Base-by-base conservation (phyloP, 2,329 filamentous ascomycete genomes). In the Pseudonectria buxi region DNA sequence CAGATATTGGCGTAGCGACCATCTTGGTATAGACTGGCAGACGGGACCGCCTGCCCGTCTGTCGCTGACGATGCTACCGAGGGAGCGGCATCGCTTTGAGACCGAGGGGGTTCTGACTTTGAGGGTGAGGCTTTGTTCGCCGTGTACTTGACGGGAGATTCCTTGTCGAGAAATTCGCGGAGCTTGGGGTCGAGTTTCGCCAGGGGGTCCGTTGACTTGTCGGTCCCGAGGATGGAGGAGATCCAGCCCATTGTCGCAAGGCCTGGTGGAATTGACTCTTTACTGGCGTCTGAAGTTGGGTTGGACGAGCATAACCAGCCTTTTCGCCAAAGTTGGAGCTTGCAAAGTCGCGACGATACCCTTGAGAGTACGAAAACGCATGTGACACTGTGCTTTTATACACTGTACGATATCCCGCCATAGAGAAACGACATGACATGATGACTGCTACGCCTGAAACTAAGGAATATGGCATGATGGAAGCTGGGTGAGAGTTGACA, bases 1-100 rank as follows among this genome's bases (percentile, higher is more conserved):
- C 92, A 98, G 24, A 98, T 70, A 58, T 96, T 76, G 37, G 89
- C 87, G 62, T 79, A 79, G 29, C 75, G 70, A n/a, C 75, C 75
- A 53, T 79, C 75, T 37, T 67, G 72, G 55, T 69, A 79, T 15
- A 76, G 60, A 47, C 71, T 76, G 45, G 70, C 64, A 1, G 54
- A 49, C 1, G 74, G 75, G 6, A 76, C 68, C 3, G 29, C 22
- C 3, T 58, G 41, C 22, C 41, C 30, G 4, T 46, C 41, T 10
- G 35, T 14, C 15, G 41, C 37, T 16, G 45, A 7, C 33, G 46
- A 35, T 38, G 43, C 33, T 47, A 38, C 37, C 30, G 51, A 16
- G 5, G 46, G n/a, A n/a, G 39, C 24, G 15, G 34, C 11, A 24
- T 46, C 27, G 10, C 6, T 30, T 7, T 44, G 41, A 28, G 41